Base-by-base conservation (phyloP, 2,329 filamentous ascomycete genomes). In the Atkinsonella hypoxylon region DNA sequence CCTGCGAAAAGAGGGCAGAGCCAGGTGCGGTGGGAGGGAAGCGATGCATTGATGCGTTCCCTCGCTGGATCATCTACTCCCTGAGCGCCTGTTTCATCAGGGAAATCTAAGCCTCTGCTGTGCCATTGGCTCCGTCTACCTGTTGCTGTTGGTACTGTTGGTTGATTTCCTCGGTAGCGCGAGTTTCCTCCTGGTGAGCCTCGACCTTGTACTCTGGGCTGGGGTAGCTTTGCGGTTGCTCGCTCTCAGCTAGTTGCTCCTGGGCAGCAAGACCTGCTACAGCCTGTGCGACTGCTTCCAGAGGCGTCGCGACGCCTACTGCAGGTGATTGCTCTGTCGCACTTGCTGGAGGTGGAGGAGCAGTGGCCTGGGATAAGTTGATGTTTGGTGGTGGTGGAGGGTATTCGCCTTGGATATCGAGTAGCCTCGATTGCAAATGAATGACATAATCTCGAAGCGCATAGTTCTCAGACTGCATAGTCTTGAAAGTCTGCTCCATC, bases 371-470 rank as follows among this genome's bases (percentile, higher is more conserved):
- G 40, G 64, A 63, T 30, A 95, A 72, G 60, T 88, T 87, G 56
- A 95, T 77, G 58, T 88, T 88, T 1, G 85, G 75, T 1, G 91
- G 91, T 10, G 90, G 83, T 54, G 85, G 86, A 1, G 93, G 93
- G 50, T 87, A 83, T 58, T 95, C 89, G 62, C 86, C 85, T 59
- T 89, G 83, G 2, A 82, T 78, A 58, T 96, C 90, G 54, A 96
- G 76, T 36, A 97, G 77, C 40, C 88, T 83, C 5, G 86, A 85
- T 67, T 98, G 93, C 15, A 98, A 76, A 59, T 85, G 86, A 63
- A 96, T 85, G 58, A 96, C 85, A 69, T 97, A 97, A 65, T 96
- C 89, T 58, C 90, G 83, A 41, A 98, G 74, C 55, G 87, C 82
- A 64, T 90, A 93, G 69, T 96, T 95, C 66, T 98, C 91, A 30